Conservation (phyloP, 2,329 filamentous ascomycete genomes). For the Fusarium poae region DNA sequence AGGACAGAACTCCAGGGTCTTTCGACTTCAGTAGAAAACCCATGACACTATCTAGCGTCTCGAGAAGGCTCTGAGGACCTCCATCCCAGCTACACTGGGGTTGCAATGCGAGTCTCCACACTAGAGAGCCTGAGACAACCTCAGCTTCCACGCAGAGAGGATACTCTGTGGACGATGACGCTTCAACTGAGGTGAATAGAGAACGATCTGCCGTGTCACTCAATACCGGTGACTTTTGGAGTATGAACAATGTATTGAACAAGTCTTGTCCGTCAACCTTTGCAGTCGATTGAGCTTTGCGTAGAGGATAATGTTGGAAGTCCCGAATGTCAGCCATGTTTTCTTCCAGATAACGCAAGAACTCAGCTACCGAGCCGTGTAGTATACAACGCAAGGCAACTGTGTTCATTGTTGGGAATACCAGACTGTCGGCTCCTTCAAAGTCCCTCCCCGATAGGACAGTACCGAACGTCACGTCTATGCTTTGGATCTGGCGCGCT, state of each 20-base stretch:
- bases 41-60: slow-evolving; percentile 71
- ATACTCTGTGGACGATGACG: slow-evolving; percentile 80
- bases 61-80: slow-evolving; percentile 66
- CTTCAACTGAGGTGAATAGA: slow-evolving; percentile 73
- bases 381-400: slow-evolving; percentile 79
- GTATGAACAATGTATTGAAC: slow-evolving; percentile 70
- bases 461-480: slow-evolving; percentile 86
- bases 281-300: slow-evolving; percentile 69
- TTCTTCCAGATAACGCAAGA: slow-evolving; percentile 80
- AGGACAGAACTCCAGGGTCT: slow-evolving; percentile 65
- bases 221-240: slow-evolving; percentile 58
- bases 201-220: slow-evolving; percentile 2
- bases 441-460: slow-evolving; percentile 88
- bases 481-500: slow-evolving; percentile 69
- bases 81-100: slow-evolving; percentile 62
- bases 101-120: slow-evolving; percentile 81
- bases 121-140: slow-evolving; percentile 63
- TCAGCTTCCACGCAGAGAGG: slow-evolving; percentile 87
- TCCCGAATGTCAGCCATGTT: slow-evolving; percentile 74
- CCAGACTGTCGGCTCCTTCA: slow-evolving; percentile 72
- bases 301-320: slow-evolving; percentile 82
- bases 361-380: slow-evolving; percentile 73
- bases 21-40: slow-evolving; percentile 64
- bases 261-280: slow-evolving; percentile 55
- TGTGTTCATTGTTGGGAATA: slow-evolving; percentile 95